Percentiles rank a stretch among this genome's conserved stretches.
Evolutionary conservation across 1,139 yeast species (phyloP).

Genomic region (Petasospora fabianii): DNA sequence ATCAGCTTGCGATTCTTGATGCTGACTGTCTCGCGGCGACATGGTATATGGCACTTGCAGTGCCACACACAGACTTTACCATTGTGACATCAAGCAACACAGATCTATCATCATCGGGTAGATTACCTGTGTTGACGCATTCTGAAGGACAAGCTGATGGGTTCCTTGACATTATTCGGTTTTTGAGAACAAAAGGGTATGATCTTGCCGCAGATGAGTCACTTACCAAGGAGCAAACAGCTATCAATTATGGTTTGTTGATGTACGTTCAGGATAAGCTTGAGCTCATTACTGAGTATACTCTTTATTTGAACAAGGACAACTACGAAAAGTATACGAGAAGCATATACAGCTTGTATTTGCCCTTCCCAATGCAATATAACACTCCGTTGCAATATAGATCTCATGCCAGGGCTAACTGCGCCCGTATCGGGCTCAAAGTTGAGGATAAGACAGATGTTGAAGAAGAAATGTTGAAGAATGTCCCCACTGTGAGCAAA

Average conservation of each 20-base stretch:
- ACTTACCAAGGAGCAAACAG: conserved; percentile 21
- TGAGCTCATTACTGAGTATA: conserved; percentile 54
- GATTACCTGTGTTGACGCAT: conserved; percentile 50
- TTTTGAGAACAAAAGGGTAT: conserved; percentile 26
- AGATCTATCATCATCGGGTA: conserved; percentile 48
- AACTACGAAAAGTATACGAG: conserved; percentile 69
- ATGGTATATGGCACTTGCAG: conserved; percentile 32
- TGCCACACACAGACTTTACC: conserved; percentile 28
- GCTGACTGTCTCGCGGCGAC: conserved; percentile 42
- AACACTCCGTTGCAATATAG: conserved; percentile 61
- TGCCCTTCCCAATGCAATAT: conserved; percentile 87
- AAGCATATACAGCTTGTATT: conserved; percentile 50
- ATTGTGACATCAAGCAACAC: conserved; percentile 57
- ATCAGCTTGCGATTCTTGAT: conserved; percentile 33
- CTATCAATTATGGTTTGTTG: conserved; percentile 34
- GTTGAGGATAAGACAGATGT: conserved; percentile 27
- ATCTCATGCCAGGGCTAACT: conserved; percentile 43
- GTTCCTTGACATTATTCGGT: conserved; percentile 43
- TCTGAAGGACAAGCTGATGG: conserved; percentile 41
- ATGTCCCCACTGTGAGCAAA: conserved; percentile 45
- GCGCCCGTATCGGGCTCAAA: conserved; percentile 32
- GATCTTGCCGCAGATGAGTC: conserved; percentile 8
- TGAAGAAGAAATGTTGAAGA: conserved; percentile 30
- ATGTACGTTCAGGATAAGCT: conserved; percentile 40
- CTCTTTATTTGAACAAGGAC: conserved; percentile 52